These are phyloP conservation scores for Candida nemodendra DNA, from an alignment of 805 yeast genomes.

Conservation along the genomic window DNA sequence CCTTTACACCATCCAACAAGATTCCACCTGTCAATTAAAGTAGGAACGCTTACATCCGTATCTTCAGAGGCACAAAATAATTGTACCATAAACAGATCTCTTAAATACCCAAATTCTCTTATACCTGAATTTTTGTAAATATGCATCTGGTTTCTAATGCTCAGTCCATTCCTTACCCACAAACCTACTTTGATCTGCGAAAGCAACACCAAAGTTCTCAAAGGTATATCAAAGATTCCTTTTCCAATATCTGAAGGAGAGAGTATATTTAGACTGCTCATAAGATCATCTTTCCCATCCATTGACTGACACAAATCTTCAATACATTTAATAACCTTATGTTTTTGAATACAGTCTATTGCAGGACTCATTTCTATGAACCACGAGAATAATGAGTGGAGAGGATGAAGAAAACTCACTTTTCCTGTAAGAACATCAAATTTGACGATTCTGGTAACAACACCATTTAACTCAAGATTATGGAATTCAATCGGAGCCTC, in stretches of 20 bases:
- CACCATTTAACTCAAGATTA: constrained; percentile 21
- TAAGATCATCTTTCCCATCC: constrained; percentile 1
- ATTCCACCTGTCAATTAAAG: constrained; percentile 70
- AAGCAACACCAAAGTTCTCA: constrained; percentile 71
- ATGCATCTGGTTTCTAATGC: constrained; percentile 73
- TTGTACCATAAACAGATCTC: constrained; percentile 78
- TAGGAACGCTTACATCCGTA: constrained; percentile 55
- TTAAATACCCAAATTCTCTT: constrained; percentile 76
- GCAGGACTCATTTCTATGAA: constrained; percentile 52
- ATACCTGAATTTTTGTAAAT: constrained; percentile 76
- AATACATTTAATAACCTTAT: constrained; percentile 10
- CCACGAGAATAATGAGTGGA: constrained; percentile 74
- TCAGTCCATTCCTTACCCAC: constrained; percentile 93
- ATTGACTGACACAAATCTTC: constrained; percentile 8
- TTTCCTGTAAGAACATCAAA: constrained; percentile 45
- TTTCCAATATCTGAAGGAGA: constrained; percentile 21
- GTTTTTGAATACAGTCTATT: constrained; percentile 11
- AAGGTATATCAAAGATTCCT: constrained; percentile 65
- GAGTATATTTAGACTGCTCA: background rate
- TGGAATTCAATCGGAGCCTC: constrained; percentile 24
- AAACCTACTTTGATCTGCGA: constrained; percentile 85
- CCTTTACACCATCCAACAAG: constrained; percentile 53
- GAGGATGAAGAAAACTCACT: constrained; percentile 76
- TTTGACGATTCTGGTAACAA: constrained; percentile 29
- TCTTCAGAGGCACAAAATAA: constrained; percentile 49